Conservation (phyloP, 1,139 yeast species). For the Pneumocystis carinii region DNA sequence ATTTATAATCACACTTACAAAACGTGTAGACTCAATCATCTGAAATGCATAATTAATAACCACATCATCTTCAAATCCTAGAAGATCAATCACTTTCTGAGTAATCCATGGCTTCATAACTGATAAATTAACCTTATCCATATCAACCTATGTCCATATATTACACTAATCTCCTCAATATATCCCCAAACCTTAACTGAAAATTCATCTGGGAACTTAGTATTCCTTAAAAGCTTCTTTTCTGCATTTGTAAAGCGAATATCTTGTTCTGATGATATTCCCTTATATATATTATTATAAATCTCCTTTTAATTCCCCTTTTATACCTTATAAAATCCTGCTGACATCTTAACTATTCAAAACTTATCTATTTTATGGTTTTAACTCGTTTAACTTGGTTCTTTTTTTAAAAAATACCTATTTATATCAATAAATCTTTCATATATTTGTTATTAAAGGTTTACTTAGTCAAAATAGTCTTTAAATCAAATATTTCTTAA, state of each 20-base stretch:
- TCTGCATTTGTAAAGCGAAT: constrained; percentile 8
- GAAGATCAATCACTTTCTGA: constrained; percentile 8
- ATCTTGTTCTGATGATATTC: constrained; percentile 7
- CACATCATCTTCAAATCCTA: constrained; percentile 14
- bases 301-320: not conserved
- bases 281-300: not conserved
- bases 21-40: constrained; percentile 9
- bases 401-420: not conserved
- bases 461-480: not conserved
- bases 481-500: not conserved
- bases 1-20: not conserved
- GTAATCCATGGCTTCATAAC: constrained; percentile 16
- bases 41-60: constrained; percentile 12
- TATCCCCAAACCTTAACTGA: not conserved
- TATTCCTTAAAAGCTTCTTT: constrained; percentile 4
- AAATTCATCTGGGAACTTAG: constrained; percentile 6
- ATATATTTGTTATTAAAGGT: not conserved
- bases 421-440: not conserved
- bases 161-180: not conserved
- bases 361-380: not conserved
- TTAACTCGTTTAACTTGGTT: not conserved
- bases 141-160: constrained; percentile 9
- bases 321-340: not conserved
- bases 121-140: constrained; percentile 13
- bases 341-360: not conserved